Percentiles rank a stretch among this genome's conserved stretches.
Evolutionary conservation across 768 basidiomycete genomes (phyloP).

Genomic region (Dacryopinax spathularia): DNA sequence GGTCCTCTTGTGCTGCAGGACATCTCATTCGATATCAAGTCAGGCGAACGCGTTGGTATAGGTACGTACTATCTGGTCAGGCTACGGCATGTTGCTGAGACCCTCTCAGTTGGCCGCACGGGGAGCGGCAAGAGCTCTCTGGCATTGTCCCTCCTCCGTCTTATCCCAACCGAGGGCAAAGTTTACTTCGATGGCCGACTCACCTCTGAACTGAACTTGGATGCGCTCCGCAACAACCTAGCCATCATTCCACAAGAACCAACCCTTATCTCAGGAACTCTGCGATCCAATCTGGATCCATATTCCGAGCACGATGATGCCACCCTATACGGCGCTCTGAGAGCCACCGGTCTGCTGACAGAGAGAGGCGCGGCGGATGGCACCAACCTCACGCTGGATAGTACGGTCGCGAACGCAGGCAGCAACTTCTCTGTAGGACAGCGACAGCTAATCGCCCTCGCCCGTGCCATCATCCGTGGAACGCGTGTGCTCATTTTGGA

Average conservation of each 20-base stretch:
- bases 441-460: slow-evolving; percentile 28
- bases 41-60: slow-evolving; percentile 20
- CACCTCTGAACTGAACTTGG: slow-evolving; percentile 21
- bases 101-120: slow-evolving; percentile 30
- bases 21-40: neutral
- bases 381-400: slow-evolving; percentile 19
- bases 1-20: neutral
- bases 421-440: slow-evolving; percentile 28
- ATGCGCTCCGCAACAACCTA: slow-evolving; percentile 21
- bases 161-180: slow-evolving; percentile 25
- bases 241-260: slow-evolving; percentile 22
- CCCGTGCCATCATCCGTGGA: slow-evolving; percentile 17
- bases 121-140: slow-evolving; percentile 8
- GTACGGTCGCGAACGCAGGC: slow-evolving; percentile 25
- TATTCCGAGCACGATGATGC: slow-evolving; percentile 12
- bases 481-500: slow-evolving; percentile 21
- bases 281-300: slow-evolving; percentile 12
- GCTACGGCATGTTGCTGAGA: neutral
- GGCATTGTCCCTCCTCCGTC: slow-evolving; percentile 25
- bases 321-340: slow-evolving; percentile 10
- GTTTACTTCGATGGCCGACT: slow-evolving; percentile 23
- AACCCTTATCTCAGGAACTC: slow-evolving; percentile 9
- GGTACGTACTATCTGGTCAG: neutral
- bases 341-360: slow-evolving; percentile 27
- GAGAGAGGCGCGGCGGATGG: neutral